phyloP scores from a whole-genome alignment of 306 rosid genomes.

The Quercus glauca region DNA sequence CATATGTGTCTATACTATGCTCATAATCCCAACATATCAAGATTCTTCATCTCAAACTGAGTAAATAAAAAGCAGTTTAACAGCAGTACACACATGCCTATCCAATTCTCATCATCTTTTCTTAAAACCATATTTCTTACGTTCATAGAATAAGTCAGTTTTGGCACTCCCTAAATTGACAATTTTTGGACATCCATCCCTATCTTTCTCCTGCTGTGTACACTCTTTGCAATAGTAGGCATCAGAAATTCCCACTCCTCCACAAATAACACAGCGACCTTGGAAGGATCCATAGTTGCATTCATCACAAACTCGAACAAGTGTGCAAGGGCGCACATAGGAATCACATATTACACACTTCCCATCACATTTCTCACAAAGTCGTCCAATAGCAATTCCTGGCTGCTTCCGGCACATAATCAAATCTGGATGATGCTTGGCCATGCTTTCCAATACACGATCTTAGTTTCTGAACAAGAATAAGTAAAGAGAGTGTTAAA shows the following conservation, averaged over 20 bases:
- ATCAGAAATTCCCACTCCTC: slow-evolving; percentile 86
- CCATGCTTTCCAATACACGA: slow-evolving; percentile 42
- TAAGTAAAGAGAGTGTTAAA: background rate
- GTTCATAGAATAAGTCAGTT: slow-evolving; percentile 77
- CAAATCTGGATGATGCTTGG: slow-evolving; percentile 89
- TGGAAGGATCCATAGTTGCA: slow-evolving; percentile 82
- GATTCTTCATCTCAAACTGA: background rate
- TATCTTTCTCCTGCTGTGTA: slow-evolving; percentile 89
- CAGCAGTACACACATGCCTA: background rate
- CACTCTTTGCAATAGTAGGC: slow-evolving; percentile 95
- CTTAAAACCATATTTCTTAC: slow-evolving; percentile 93
- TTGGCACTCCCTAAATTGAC: slow-evolving; percentile 86
- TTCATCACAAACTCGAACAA: slow-evolving; percentile 78
- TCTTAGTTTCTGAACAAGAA: slow-evolving; percentile 17
- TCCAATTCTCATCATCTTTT: slow-evolving; percentile 45
- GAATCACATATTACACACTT: slow-evolving; percentile 86
- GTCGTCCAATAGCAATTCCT: slow-evolving; percentile 75
- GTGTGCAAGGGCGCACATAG: slow-evolving; percentile 86
- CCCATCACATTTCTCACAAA: slow-evolving; percentile 88
- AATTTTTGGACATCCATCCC: slow-evolving; percentile 93
- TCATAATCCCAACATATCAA: background rate
- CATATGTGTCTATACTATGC: background rate
- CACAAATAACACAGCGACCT: slow-evolving; percentile 81
- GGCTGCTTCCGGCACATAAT: slow-evolving; percentile 87
- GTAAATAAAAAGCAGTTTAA: background rate